Percentiles rank a stretch among this genome's conserved stretches.
phyloP scores from a whole-genome alignment of 2,329 filamentous ascomycete genomes.

The Stachybotrys echinatus region DNA sequence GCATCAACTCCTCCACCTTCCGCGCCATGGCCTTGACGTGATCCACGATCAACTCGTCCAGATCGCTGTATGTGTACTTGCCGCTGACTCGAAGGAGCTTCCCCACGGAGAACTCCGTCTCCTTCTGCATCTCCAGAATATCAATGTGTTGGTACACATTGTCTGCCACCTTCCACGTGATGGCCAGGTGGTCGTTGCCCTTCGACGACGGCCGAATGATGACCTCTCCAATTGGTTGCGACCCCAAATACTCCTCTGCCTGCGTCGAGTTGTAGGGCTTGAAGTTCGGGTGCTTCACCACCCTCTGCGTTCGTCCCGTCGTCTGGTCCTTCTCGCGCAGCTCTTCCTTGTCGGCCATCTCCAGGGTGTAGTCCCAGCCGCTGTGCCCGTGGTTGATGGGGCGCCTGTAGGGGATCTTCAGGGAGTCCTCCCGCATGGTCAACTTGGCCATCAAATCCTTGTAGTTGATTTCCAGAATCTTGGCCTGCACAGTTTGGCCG shows the following conservation, averaged over 20 bases:
- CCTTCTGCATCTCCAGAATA: constrained; percentile 93
- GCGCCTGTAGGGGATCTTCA: constrained; percentile 67
- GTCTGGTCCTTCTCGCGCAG: constrained; percentile 81
- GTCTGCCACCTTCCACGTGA: constrained; percentile 98
- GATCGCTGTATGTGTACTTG: constrained; percentile 88
- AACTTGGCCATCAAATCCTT: constrained; percentile 80
- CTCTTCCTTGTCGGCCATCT: constrained; percentile 76
- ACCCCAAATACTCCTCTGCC: constrained; percentile 88
- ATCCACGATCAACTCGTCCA: constrained; percentile 94
- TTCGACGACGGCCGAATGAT: constrained; percentile 95
- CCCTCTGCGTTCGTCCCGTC: constrained; percentile 81
- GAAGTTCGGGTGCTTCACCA: constrained; percentile 97
- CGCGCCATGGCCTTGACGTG: constrained; percentile 97
- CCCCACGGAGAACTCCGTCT: constrained; percentile 92
- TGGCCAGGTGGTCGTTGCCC: constrained; percentile 87
- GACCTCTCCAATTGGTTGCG: constrained; percentile 79
- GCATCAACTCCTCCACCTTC: constrained; percentile 95
- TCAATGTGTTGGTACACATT: constrained; percentile 97
- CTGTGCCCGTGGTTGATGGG: constrained; percentile 67
- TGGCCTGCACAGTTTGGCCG: constrained; percentile 83
- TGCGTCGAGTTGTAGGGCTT: constrained; percentile 87
- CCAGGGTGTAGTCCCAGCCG: constrained; percentile 83
- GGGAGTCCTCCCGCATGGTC: constrained; percentile 74
- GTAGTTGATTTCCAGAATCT: constrained; percentile 81
- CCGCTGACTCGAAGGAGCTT: constrained; percentile 78